Evolutionary conservation across 1,284 basidiomycete species (phyloP), one percentile per base, ranked within the genome.

Genomic region (Trametes hirsuta): DNA sequence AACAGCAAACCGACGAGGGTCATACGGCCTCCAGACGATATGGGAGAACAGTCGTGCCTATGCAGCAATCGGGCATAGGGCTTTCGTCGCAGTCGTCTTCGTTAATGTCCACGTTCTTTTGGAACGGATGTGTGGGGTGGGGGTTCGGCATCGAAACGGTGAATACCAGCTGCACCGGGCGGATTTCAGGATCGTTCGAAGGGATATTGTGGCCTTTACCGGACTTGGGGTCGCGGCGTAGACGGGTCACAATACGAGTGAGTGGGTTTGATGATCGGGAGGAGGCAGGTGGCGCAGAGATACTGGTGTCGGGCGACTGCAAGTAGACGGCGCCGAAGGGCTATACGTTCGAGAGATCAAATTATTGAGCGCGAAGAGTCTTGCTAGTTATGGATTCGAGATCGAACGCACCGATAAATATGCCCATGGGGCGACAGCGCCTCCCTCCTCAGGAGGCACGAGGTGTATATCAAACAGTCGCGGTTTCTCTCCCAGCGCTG

Each of bases 31-130:
- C 60, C 0, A 47, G 35, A 5, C 34, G 39, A 40, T 65, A 65
- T 1, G 54, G 24, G 18, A 58, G 50, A 30, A 63, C 35, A 47
- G 58, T 45, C 18, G 61, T 65, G 53, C 64, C 64, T 15, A 65
- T 65, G 54, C 64, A 65, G 47, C 64, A 65, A 47, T 65, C 64
- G 4, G 61, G 64, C 53, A 65, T 50, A 4, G 56, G 47, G 41
- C 52, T 21, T 8, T 60, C 59, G 21, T 57, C 50, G 3, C 42
- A 46, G 40, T 64, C 37, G 37, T 47, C 35, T 34, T 53, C 45
- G 25, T 37, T n/a, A 40, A 35, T 9, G 30, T 54, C 25, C n/a
- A 22, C 47, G 39, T 24, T 25, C 44, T 51, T 49, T 8, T 36
- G 46, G 47, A 9, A 39, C 45, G 45, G 45, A 30, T 9, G 39